Conservation (phyloP, 2,329 filamentous ascomycete species). For the Microthyrium microscopicum region DNA sequence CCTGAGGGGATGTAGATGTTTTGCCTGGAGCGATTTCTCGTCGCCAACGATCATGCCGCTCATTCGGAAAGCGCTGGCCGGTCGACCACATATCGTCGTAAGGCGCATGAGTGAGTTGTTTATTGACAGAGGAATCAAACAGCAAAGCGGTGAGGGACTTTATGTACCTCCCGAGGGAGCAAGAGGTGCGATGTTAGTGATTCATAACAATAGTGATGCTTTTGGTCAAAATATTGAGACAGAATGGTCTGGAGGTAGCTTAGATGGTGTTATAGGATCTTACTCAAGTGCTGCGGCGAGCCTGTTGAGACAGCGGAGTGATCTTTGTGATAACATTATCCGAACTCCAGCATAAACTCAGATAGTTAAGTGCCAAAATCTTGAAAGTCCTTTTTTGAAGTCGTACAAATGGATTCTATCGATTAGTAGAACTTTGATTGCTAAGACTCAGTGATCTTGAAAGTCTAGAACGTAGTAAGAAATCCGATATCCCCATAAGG, state of each 20-base stretch:
- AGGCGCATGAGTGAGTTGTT: background rate
- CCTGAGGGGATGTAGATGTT: background rate
- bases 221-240: constrained; percentile 6
- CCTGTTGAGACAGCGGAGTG: background rate
- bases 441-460: no score
- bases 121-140: background rate
- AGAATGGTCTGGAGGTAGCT: background rate
- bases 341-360: background rate
- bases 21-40: constrained; percentile 1
- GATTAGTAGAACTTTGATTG: no score
- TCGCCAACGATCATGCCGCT: background rate
- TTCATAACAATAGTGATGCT: constrained; percentile 3
- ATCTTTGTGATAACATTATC: constrained; percentile 3
- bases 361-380: no score
- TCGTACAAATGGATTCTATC: no score
- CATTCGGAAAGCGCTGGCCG: background rate
- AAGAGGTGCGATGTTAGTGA: background rate
- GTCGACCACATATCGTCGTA: background rate
- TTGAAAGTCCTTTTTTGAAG: no score
- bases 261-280: background rate
- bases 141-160: background rate
- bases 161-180: constrained; percentile 1
- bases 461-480: no score
- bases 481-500: no score
- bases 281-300: background rate